These are phyloP conservation scores for Pleurotus platypus DNA, from an alignment of 768 basidiomycete species.

Conservation along the genomic window DNA sequence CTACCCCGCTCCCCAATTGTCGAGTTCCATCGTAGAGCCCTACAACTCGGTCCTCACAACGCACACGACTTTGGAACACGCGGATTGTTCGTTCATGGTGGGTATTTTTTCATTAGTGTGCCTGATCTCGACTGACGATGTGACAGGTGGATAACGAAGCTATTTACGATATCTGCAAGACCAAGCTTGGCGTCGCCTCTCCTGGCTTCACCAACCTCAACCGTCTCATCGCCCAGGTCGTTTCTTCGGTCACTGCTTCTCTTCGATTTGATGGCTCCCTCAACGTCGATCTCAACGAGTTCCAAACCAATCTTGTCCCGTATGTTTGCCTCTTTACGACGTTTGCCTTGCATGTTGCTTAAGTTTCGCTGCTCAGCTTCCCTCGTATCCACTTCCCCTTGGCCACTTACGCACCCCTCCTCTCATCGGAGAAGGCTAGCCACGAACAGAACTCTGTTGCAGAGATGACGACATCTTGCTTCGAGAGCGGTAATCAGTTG, in stretches of 20 bases:
- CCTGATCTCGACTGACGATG: slow-evolving; percentile 7
- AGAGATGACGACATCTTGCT: slow-evolving; percentile 98
- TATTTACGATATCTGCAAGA: slow-evolving; percentile 99
- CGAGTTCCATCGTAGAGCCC: slow-evolving; percentile 95
- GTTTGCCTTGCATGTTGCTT: slow-evolving; percentile 1
- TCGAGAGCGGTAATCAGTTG: slow-evolving; percentile 97
- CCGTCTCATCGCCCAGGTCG: slow-evolving; percentile 95
- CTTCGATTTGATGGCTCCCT: slow-evolving; percentile 96
- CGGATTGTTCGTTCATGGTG: slow-evolving; percentile 99
- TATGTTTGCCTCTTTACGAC: slow-evolving; percentile 37
- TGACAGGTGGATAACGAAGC: slow-evolving; percentile 95
- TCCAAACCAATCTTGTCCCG: slow-evolving; percentile 99
- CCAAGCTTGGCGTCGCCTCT: slow-evolving; percentile 77
- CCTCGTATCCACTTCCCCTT: slow-evolving; percentile 98
- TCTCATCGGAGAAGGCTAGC: slow-evolving; percentile 92
- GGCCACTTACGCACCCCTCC: slow-evolving; percentile 91
- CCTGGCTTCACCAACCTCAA: slow-evolving; percentile 95
- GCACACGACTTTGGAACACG: slow-evolving; percentile 97
- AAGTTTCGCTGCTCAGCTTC: slow-evolving; percentile 51
- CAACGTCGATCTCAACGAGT: slow-evolving; percentile 97
- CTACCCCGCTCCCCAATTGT: slow-evolving; percentile 90
- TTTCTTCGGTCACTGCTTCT: slow-evolving; percentile 96
- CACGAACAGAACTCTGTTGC: slow-evolving; percentile 98
- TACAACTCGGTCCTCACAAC: slow-evolving; percentile 98
- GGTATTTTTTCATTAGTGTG: slow-evolving; percentile 13